A percentile compares a stretch with the other conserved stretches of the same genome.
Conservation (phyloP, 495 filamentous ascomycete species). For the Penicillium pulvis region DNA sequence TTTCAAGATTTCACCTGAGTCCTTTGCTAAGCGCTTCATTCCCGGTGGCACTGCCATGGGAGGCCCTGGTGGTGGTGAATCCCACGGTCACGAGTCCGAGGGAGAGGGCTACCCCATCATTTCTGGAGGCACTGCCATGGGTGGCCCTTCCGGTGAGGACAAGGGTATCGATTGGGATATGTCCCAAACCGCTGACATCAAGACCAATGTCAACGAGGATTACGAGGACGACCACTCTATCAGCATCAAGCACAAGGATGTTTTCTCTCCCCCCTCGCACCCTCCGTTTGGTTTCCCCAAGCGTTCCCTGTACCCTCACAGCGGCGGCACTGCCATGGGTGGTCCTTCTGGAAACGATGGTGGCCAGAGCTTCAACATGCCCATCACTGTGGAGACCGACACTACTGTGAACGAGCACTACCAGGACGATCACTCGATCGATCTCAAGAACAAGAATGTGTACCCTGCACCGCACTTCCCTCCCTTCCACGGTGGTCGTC, state of each 20-base stretch:
- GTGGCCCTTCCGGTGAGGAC: constrained; percentile 28
- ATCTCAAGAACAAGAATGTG: constrained; percentile 26
- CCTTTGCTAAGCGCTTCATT: constrained; percentile 22
- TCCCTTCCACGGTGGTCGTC: constrained; percentile 9
- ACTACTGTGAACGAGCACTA: constrained; percentile 23
- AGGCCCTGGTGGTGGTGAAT: constrained; percentile 25
- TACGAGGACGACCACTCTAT: constrained; percentile 27
- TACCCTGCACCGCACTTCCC: constrained; percentile 11
- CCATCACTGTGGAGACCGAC: constrained; percentile 23
- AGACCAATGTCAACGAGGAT: constrained; percentile 23
- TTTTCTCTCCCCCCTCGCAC: constrained; percentile 11
- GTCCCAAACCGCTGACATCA: constrained; percentile 17
- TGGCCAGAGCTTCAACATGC: constrained; percentile 29
- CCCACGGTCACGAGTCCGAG: constrained; percentile 10
- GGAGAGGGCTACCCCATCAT: constrained; percentile 1
- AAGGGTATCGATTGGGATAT: constrained; percentile 18
- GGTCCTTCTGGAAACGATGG: constrained; percentile 33
- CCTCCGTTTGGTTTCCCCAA: constrained; percentile 12
- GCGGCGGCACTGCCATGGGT: constrained; percentile 25
- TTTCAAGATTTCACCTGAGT: constrained; percentile 12
- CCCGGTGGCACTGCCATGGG: constrained; percentile 27
- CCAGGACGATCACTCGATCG: constrained; percentile 35
- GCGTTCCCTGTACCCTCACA: constrained; percentile 12
- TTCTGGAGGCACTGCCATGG: constrained; percentile 21
- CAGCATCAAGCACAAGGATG: constrained; percentile 21